Evolutionary conservation across 768 basidiomycete species (phyloP).

Genomic region (Scleroderma citrinum): DNA sequence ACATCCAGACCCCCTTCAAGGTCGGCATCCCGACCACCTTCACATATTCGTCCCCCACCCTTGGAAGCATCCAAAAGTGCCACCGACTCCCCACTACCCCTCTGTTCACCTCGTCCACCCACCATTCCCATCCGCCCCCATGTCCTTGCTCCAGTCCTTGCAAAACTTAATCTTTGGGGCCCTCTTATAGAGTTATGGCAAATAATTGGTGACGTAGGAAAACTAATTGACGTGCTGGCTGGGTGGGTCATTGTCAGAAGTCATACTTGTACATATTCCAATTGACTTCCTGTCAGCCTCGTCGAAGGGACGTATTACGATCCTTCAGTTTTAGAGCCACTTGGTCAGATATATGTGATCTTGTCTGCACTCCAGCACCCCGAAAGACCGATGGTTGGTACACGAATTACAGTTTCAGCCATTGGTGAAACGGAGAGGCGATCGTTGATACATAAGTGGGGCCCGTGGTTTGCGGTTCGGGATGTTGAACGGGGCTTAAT

Average conservation of each 20-base stretch:
- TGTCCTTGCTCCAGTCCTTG: slow-evolving; percentile 16
- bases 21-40: slow-evolving; percentile 11
- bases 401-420: neutral
- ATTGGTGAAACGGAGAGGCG: slow-evolving; percentile 40
- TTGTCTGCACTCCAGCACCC: slow-evolving; percentile 9
- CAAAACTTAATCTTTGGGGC: slow-evolving; percentile 16
- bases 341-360: slow-evolving; percentile 24
- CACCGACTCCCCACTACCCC: neutral
- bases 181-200: slow-evolving; percentile 26
- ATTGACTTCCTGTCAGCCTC: slow-evolving; percentile 10
- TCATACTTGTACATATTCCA: neutral
- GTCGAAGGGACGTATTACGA: slow-evolving; percentile 22
- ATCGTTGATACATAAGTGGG: slow-evolving; percentile 64
- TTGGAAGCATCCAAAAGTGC: slow-evolving; percentile 4
- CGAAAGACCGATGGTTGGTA: neutral
- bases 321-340: slow-evolving; percentile 19
- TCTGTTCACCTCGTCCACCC: neutral
- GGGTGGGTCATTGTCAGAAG: slow-evolving; percentile 15
- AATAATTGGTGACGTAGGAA: slow-evolving; percentile 12
- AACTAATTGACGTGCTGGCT: slow-evolving; percentile 17
- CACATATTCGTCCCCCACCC: slow-evolving; percentile 6
- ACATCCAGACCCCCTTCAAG: slow-evolving; percentile 12
- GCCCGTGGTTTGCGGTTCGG: slow-evolving; percentile 69
- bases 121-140: slow-evolving; percentile 7
- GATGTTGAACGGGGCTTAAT: slow-evolving; percentile 68